These are phyloP conservation scores for Vitis hybrid DNA, from an alignment of 177 flowering plant species.

Conservation along the genomic window DNA sequence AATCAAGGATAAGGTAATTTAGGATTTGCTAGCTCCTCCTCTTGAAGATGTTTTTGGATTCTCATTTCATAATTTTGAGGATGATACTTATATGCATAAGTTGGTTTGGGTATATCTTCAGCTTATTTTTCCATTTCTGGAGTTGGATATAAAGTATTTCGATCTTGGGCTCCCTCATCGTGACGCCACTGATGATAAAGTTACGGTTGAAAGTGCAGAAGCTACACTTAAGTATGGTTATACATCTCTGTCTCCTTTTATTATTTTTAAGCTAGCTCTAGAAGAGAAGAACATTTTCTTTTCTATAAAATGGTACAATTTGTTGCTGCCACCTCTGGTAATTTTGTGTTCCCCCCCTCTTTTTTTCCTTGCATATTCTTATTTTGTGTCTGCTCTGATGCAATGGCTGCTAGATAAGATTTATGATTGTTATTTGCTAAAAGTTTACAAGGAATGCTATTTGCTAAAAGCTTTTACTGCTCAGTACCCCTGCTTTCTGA, in stretches of 20 bases:
- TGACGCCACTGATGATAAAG: slow-evolving; percentile 92
- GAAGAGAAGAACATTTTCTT: neutral
- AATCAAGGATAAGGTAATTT: slow-evolving; percentile 85
- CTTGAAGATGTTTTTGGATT: neutral
- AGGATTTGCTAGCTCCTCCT: neutral
- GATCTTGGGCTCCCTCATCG: slow-evolving; percentile 88
- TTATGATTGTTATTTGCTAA: too few species aligned
- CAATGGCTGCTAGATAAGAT: too few species aligned
- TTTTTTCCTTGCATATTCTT: neutral
- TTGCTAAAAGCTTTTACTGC: too few species aligned
- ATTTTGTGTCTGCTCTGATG: too few species aligned
- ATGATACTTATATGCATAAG: neutral
- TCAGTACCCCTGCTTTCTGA: too few species aligned
- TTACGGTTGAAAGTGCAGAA: slow-evolving; percentile 94
- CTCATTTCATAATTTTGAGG: neutral
- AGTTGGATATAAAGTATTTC: slow-evolving; percentile 91
- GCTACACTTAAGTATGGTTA: slow-evolving; percentile 82
- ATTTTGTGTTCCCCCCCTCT: neutral
- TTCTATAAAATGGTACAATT: neutral
- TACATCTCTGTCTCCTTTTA: neutral
- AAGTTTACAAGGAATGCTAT: too few species aligned
- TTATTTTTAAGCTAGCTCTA: neutral
- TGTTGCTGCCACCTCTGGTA: too few species aligned
- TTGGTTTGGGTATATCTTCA: slow-evolving; percentile 24
- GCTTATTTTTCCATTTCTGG: slow-evolving; percentile 94